Base-by-base conservation (phyloP, 441 rosid species). In the Corymbia citriodora region DNA sequence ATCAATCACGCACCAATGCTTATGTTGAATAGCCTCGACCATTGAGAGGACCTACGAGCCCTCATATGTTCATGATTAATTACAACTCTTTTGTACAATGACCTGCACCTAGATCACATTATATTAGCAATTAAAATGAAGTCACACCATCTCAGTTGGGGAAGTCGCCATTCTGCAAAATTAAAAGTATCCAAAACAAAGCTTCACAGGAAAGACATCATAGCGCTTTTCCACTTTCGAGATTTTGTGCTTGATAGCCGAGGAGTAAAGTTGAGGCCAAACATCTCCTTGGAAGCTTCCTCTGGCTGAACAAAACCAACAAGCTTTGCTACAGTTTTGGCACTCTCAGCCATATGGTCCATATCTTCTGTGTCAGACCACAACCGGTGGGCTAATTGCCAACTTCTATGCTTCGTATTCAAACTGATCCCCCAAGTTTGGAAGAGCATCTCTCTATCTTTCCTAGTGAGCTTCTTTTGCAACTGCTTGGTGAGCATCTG, bases 271-370 rank as follows among this genome's bases (percentile, higher is more conserved):
- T 94, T 97, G 90, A 97, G 97, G 33, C 99, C 97, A 86, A 93
- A 96, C 97, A 97, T 95, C 92, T 96, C 97, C 92, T 94, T 97
- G 90, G 95, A 93, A 27, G 96, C 93, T 90, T 94, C 93, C 91
- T 95, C 95, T 61, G 94, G 96, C 91, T 95, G 97, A 68, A 93
- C 92, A 90, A 96, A 95, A 86, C 96, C 96, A 89, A 96, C 93
- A 72, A 98, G 95, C 94, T 95, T 97, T 52, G 96, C 97, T 48
- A 98, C 94, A 40, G 94, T 92, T 19, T 95, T 87, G 68, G 99
- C 99, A 83, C 99, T 97, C 93, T 97, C 96, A 18, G 94, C 88
- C 61, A 96, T 90, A 89, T 98, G 99, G 53, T 96, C 93, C 95
- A 94, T 92, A 93, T 96, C 97, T 88, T 93, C 92, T 54, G 93